Evolutionary conservation across 495 filamentous ascomycete species (phyloP).

Genomic region (Pseudomonodictys pantanalensis): DNA sequence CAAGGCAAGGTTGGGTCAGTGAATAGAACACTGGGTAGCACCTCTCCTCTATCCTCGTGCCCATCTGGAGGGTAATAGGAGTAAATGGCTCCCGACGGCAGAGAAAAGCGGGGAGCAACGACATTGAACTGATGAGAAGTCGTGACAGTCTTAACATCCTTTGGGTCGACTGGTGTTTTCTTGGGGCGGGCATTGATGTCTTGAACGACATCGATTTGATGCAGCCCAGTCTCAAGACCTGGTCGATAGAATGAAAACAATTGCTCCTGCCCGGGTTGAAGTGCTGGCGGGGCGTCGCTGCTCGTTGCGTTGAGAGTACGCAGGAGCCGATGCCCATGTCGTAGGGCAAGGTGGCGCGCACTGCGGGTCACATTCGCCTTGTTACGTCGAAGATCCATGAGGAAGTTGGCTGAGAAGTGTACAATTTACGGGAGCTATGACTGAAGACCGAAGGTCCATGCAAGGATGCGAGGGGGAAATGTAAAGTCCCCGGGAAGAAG

Average conservation of each 20-base stretch:
- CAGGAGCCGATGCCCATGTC: background rate
- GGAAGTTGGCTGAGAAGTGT: background rate
- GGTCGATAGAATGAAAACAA: background rate
- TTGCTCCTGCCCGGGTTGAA: background rate
- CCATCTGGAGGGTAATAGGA: background rate
- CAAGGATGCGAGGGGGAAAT: too few relatives aligned
- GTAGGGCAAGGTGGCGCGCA: background rate
- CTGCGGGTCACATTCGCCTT: background rate
- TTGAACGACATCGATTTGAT: background rate
- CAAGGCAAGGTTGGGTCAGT: background rate
- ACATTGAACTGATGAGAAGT: background rate
- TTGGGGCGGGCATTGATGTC: background rate
- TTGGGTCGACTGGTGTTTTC: background rate
- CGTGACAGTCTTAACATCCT: too few relatives aligned
- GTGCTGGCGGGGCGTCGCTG: background rate
- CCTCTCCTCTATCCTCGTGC: background rate
- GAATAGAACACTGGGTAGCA: background rate
- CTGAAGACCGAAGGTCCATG: too few relatives aligned
- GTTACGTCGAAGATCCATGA: background rate
- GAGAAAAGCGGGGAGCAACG: background rate
- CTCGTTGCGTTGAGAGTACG: background rate
- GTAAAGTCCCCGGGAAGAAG: too few relatives aligned
- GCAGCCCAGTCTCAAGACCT: background rate
- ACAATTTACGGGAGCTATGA: background rate
- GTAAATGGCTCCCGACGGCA: background rate